Percentiles rank a stretch among this genome's conserved stretches.
Conservation (phyloP, 208 protist species). For the Novymonas esmeraldas region DNA sequence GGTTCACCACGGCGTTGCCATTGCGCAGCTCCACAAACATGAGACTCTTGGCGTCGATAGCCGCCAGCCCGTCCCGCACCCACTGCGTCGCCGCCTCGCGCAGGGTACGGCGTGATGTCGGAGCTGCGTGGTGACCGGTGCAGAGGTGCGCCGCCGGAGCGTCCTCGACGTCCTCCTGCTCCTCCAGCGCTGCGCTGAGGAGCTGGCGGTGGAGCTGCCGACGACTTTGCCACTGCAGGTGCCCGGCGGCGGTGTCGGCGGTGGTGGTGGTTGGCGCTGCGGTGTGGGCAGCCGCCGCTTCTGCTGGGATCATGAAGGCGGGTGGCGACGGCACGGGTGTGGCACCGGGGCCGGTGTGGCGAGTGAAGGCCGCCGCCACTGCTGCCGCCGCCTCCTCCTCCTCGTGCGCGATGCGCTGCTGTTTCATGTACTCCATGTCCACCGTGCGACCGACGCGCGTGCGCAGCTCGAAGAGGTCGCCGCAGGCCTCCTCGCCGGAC, state of each 20-base stretch:
- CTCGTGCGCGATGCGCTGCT: slow-evolving; percentile 10
- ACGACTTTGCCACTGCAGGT: slow-evolving; percentile 15
- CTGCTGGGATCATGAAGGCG: not conserved
- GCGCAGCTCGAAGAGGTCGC: slow-evolving; percentile 59
- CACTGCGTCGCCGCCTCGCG: slow-evolving; percentile 5
- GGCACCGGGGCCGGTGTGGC: too few relatives aligned
- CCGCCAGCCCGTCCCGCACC: slow-evolving; percentile 17
- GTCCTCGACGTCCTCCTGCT: slow-evolving; percentile 15
- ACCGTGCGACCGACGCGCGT: slow-evolving; percentile 14
- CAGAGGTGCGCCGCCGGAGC: slow-evolving; percentile 6
- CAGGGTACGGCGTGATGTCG: slow-evolving; percentile 15
- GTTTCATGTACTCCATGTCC: slow-evolving; percentile 32
- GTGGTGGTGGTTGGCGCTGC: not conserved
- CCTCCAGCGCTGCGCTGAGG: slow-evolving; percentile 17
- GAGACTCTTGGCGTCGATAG: slow-evolving; percentile 12
- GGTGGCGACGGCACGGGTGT: too few relatives aligned
- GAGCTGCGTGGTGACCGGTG: not conserved
- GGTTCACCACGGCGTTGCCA: slow-evolving; percentile 20
- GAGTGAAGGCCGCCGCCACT: not conserved
- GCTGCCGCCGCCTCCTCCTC: not conserved
- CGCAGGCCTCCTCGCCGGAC: slow-evolving; percentile 44
- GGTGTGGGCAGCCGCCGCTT: not conserved
- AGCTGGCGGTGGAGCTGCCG: slow-evolving; percentile 25
- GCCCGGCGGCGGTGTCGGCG: not conserved
- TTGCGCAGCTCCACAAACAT: slow-evolving; percentile 31